phyloP scores from a whole-genome alignment of 2,329 filamentous ascomycete species.

The Aureobasidium sp. region DNA sequence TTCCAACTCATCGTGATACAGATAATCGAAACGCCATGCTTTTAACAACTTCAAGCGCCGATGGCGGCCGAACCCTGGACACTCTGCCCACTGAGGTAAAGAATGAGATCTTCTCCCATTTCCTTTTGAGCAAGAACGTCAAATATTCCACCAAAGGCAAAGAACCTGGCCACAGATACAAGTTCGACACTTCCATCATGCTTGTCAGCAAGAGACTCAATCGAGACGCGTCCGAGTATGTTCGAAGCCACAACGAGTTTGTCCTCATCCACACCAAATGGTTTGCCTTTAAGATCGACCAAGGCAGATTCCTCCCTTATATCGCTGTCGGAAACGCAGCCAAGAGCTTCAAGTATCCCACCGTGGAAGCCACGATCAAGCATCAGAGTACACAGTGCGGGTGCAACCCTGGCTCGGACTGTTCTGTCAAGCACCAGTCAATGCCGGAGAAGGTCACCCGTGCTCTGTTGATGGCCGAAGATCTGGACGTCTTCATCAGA shows the following conservation, averaged over 20 bases:
- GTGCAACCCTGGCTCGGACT: not conserved
- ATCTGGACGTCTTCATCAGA: conserved; percentile 2
- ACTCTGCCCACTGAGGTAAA: not conserved
- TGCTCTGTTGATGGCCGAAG: conserved; percentile 1
- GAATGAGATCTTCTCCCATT: conserved; percentile 6
- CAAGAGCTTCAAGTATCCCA: not conserved
- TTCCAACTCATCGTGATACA: not conserved
- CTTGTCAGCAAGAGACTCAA: conserved; percentile 7
- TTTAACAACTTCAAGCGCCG: not conserved
- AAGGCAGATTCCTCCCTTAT: conserved; percentile 5
- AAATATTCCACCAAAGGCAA: conserved; percentile 1
- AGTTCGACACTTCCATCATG: conserved; percentile 1
- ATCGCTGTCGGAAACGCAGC: not conserved
- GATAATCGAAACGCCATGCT: not conserved
- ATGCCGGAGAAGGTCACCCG: not conserved
- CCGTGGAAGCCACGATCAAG: conserved; percentile 6
- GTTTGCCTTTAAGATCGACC: conserved; percentile 7
- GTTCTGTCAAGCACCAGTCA: conserved; percentile 2
- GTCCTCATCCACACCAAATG: conserved; percentile 1
- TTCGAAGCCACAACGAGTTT: conserved; percentile 5
- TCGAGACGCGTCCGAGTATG: not conserved
- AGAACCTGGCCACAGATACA: not conserved
- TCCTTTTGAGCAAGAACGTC: conserved; percentile 4
- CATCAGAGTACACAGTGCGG: not conserved
- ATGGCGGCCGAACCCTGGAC: not conserved